These are phyloP conservation scores for Kwoniella europaea DNA, from an alignment of 768 basidiomycete genomes.

Conservation along the genomic window DNA sequence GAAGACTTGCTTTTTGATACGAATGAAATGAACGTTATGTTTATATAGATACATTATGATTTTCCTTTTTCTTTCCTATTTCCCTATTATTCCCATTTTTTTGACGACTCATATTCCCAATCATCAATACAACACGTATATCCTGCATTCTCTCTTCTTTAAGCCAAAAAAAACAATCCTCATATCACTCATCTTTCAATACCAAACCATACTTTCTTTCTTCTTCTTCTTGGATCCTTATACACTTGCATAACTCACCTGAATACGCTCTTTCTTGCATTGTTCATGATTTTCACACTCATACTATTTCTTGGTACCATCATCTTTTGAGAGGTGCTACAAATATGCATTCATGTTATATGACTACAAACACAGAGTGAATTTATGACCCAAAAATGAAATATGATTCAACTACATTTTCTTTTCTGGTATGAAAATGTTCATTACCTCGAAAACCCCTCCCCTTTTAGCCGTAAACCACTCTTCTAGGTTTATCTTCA, in stretches of 20 bases:
- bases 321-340: conserved; percentile 2
- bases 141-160: neutral
- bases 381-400: neutral
- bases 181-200: neutral
- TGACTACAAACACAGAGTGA: conserved; percentile 3
- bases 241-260: conserved; percentile 4
- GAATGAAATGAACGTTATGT: too few species aligned
- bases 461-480: conserved; percentile 15
- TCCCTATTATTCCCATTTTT: neutral
- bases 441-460: too few species aligned
- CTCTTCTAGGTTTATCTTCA: conserved; percentile 18
- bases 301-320: neutral
- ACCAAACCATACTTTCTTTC: neutral
- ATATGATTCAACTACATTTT: neutral
- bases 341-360: conserved; percentile 7
- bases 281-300: neutral
- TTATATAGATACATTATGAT: too few species aligned
- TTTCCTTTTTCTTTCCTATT: neutral
- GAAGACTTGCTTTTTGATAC: too few species aligned
- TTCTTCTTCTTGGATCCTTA: neutral
- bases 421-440: neutral
- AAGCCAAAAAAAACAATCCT: neutral
- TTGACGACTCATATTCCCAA: neutral
- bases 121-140: neutral
- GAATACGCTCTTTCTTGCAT: conserved; percentile 7